These are phyloP conservation scores for Pseudogymnoascus sp. DNA, from an alignment of 2,329 filamentous ascomycete genomes.

Conservation along the genomic window DNA sequence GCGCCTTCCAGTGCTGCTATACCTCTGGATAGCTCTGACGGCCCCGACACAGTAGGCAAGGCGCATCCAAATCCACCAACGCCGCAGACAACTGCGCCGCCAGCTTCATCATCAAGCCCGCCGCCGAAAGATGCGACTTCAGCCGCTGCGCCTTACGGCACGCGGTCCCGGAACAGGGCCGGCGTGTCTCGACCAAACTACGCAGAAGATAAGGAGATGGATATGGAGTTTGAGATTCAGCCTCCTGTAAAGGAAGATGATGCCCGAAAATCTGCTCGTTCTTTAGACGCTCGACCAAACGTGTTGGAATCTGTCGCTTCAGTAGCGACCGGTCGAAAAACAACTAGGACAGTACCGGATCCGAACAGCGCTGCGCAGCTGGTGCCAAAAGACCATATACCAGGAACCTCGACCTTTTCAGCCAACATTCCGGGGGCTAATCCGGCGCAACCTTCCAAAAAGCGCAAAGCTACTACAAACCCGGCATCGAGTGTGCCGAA, in stretches of 20 bases:
- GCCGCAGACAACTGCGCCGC: background rate
- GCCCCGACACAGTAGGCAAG: background rate
- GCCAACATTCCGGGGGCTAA: constrained; percentile 31
- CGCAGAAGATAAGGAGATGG: constrained; percentile 84
- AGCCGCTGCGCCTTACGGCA: constrained; percentile 55
- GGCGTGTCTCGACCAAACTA: constrained; percentile 82
- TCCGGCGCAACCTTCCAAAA: constrained; percentile 52
- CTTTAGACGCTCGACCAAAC: constrained; percentile 22
- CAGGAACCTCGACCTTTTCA: constrained; percentile 51
- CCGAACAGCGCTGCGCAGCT: constrained; percentile 21
- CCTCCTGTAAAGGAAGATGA: constrained; percentile 47
- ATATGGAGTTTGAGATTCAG: constrained; percentile 75
- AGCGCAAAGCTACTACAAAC: constrained; percentile 63
- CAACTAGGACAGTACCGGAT: constrained; percentile 22
- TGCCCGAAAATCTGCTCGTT: constrained; percentile 46
- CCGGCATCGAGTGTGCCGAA: constrained; percentile 20
- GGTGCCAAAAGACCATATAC: constrained; percentile 38
- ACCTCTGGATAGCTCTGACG: background rate
- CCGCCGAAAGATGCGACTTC: background rate
- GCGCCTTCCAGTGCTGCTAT: background rate
- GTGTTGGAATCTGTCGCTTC: constrained; percentile 15
- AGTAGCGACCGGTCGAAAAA: constrained; percentile 32
- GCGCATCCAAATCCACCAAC: background rate
- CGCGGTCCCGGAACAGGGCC: constrained; percentile 81
- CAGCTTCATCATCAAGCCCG: constrained; percentile 1